Evolutionary conservation across 768 basidiomycete species (phyloP).

Genomic region (Asterophora lycoperdoides): DNA sequence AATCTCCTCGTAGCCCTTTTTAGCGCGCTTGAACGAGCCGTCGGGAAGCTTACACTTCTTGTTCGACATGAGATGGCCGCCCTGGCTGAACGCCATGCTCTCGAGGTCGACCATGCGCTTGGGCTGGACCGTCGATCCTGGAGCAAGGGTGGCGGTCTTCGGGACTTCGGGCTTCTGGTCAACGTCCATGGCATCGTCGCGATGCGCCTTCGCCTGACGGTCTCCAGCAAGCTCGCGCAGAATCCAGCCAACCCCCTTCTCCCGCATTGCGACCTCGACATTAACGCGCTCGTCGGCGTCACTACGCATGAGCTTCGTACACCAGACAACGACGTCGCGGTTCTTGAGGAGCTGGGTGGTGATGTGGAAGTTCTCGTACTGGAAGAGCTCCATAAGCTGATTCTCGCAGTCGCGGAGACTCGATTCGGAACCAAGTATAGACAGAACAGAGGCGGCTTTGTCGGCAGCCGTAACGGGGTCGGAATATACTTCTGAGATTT

Average conservation of each 20-base stretch:
- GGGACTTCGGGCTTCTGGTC: constrained; percentile 65
- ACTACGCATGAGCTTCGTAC: constrained; percentile 89
- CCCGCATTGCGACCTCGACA: constrained; percentile 96
- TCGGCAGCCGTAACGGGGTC: constrained; percentile 94
- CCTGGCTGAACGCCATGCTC: constrained; percentile 93
- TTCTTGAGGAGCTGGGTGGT: constrained; percentile 91
- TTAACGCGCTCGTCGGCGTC: constrained; percentile 87
- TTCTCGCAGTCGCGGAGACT: constrained; percentile 92
- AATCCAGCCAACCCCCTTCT: constrained; percentile 97
- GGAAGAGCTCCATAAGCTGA: constrained; percentile 93
- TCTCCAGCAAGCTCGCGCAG: constrained; percentile 83
- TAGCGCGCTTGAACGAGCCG: constrained; percentile 93
- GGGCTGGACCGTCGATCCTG: constrained; percentile 84
- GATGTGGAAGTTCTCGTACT: constrained; percentile 87
- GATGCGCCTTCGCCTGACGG: constrained; percentile 50
- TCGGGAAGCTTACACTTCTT: constrained; percentile 98
- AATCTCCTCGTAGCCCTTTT: constrained; percentile 97
- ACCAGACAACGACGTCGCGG: constrained; percentile 96
- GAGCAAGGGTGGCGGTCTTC: constrained; percentile 81
- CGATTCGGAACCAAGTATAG: constrained; percentile 82
- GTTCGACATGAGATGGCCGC: constrained; percentile 96
- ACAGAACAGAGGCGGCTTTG: constrained; percentile 81
- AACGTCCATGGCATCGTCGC: constrained; percentile 72
- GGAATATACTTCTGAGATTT: constrained; percentile 85
- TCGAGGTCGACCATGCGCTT: constrained; percentile 86